Percentiles rank a stretch among this genome's conserved stretches.
phyloP scores from a whole-genome alignment of 106 monocot species.

The Acorus gramineus region DNA sequence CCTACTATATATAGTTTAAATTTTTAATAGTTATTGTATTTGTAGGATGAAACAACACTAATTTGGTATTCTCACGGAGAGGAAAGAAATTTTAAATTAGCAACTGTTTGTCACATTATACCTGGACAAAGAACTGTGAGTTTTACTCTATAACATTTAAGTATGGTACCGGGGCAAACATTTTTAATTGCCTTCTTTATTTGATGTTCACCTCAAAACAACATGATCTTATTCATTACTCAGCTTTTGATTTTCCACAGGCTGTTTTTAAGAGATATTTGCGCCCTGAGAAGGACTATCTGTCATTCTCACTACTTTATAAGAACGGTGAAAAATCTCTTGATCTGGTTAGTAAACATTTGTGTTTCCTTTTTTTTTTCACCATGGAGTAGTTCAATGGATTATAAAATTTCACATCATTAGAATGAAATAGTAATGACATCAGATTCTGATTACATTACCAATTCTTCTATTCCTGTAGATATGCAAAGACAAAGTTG shows the following conservation, averaged over 20 bases:
- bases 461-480: neutral
- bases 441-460: neutral
- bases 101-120: conserved; percentile 30
- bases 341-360: conserved; percentile 14
- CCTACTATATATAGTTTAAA: too few relatives aligned
- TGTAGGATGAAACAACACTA: conserved; percentile 49
- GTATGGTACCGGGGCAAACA: neutral
- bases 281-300: conserved; percentile 21
- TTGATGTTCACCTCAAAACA: neutral
- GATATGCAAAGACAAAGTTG: conserved; percentile 24
- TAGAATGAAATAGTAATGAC: neutral
- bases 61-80: conserved; percentile 48
- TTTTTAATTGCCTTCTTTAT: neutral
- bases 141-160: neutral
- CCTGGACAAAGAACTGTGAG: conserved; percentile 69
- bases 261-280: conserved; percentile 23
- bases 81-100: conserved; percentile 31
- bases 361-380: neutral
- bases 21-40: neutral
- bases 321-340: conserved; percentile 20
- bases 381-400: neutral
- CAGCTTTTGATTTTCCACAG: neutral
- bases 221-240: neutral
- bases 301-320: conserved; percentile 22
- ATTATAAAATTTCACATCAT: neutral